Percentiles rank a stretch among this genome's conserved stretches.
Conservation (phyloP, 2,329 filamentous ascomycete genomes). For the Colletotrichum sojae region DNA sequence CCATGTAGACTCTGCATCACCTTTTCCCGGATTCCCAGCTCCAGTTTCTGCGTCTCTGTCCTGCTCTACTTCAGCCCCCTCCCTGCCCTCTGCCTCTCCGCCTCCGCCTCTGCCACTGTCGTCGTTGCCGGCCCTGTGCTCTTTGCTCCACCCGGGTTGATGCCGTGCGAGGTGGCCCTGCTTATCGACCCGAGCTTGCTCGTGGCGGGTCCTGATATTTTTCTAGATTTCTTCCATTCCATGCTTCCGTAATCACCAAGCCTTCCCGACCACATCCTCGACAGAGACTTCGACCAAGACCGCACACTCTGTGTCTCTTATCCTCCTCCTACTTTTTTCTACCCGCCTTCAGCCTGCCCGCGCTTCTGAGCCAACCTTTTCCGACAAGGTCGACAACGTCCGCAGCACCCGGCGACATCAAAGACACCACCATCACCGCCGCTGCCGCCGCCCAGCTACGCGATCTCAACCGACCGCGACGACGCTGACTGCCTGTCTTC, state of each 20-base stretch:
- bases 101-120: neutral
- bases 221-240: slow-evolving; percentile 14
- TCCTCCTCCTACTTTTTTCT: neutral
- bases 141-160: slow-evolving; percentile 2
- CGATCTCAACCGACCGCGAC: slow-evolving; percentile 1
- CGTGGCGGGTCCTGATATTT: slow-evolving; percentile 30
- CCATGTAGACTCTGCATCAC: neutral
- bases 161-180: slow-evolving; percentile 9
- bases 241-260: slow-evolving; percentile 35
- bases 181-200: slow-evolving; percentile 4
- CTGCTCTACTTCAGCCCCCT: neutral
- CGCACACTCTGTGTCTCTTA: neutral
- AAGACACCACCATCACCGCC: neutral
- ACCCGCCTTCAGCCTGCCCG: slow-evolving; percentile 17
- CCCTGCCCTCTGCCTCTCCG: neutral
- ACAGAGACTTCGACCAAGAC: slow-evolving; percentile 17
- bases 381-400: neutral
- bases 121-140: neutral
- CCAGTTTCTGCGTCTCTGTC: slow-evolving; percentile 1
- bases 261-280: slow-evolving; percentile 17
- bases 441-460: no score
- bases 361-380: neutral
- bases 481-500: slow-evolving; percentile 5
- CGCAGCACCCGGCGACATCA: neutral
- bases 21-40: slow-evolving; percentile 8